phyloP scores from a whole-genome alignment of 176 grass and related monocot species.

The Triticum dicoccoides region DNA sequence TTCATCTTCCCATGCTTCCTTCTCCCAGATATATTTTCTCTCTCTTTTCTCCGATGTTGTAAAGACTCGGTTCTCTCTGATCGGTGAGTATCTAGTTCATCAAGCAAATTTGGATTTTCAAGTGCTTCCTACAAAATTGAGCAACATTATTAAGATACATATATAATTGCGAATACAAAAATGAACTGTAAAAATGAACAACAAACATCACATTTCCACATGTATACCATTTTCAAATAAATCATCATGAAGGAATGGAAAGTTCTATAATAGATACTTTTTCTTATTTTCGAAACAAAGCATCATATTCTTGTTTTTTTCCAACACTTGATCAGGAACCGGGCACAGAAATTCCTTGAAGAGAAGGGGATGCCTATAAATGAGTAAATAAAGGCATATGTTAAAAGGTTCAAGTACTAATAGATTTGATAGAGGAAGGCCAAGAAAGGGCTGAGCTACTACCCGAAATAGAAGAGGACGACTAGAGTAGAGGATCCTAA shows the following conservation, averaged over 20 bases:
- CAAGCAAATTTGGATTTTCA: slow-evolving; percentile 3
- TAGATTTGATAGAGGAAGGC: not conserved
- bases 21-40: slow-evolving; percentile 7
- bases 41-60: slow-evolving; percentile 6
- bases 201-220: not conserved
- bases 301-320: no score
- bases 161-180: not conserved
- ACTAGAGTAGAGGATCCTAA: not conserved
- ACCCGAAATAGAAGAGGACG: not conserved
- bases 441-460: not conserved
- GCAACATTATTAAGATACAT: not conserved
- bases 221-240: not conserved
- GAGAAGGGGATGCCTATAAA: no score
- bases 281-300: no score
- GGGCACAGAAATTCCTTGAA: no score
- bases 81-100: slow-evolving; percentile 21
- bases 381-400: not conserved
- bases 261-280: no score
- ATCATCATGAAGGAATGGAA: not conserved
- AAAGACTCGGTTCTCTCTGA: slow-evolving; percentile 17
- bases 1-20: slow-evolving; percentile 23
- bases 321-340: no score
- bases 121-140: slow-evolving; percentile 30
- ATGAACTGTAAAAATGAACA: not conserved
- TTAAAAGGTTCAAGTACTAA: not conserved